A percentile compares a stretch with the other conserved stretches of the same genome.
phyloP scores from a whole-genome alignment of 441 rosid genomes.

The Arabidopsis lyrata region DNA sequence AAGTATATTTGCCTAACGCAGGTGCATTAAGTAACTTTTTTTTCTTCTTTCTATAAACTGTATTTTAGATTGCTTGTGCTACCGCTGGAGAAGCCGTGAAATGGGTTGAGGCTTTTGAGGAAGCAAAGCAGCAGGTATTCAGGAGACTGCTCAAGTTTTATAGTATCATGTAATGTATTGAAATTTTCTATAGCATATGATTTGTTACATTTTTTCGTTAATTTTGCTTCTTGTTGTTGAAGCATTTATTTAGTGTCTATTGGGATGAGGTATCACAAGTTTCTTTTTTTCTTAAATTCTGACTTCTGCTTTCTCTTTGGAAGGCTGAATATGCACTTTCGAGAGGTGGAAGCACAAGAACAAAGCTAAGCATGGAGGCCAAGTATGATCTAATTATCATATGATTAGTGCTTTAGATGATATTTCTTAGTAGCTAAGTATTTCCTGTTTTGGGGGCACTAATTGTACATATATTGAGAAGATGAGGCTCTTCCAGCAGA shows the following conservation, averaged over 20 bases:
- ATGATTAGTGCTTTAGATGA: conserved; percentile 15
- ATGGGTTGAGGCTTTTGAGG: conserved; percentile 98
- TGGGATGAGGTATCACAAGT: conserved; percentile 16
- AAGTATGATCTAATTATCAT: conserved; percentile 62
- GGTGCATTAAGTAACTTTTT: conserved; percentile 6
- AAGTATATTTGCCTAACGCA: conserved; percentile 22
- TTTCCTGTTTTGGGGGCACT: neutral
- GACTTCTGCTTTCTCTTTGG: conserved; percentile 34
- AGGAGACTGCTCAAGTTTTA: conserved; percentile 32
- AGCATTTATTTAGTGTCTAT: conserved; percentile 22
- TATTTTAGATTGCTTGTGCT: conserved; percentile 88
- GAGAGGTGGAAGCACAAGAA: conserved; percentile 68
- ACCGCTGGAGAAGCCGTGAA: conserved; percentile 86
- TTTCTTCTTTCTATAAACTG: conserved; percentile 17
- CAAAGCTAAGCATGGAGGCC: conserved; percentile 75
- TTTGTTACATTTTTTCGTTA: conserved; percentile 1
- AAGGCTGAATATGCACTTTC: conserved; percentile 86
- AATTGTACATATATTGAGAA: neutral
- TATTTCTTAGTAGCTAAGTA: conserved; percentile 11
- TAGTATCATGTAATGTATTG: conserved; percentile 13
- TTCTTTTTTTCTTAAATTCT: conserved; percentile 10
- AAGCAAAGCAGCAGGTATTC: conserved; percentile 91
- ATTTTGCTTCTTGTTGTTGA: conserved; percentile 11
- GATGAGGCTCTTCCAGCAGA: conserved; percentile 15
- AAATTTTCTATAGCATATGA: conserved; percentile 16